A percentile compares a stretch with the other conserved stretches of the same genome.
These are phyloP conservation scores for Aspergillus hancockii DNA, from an alignment of 495 filamentous ascomycete species.

Conservation along the genomic window DNA sequence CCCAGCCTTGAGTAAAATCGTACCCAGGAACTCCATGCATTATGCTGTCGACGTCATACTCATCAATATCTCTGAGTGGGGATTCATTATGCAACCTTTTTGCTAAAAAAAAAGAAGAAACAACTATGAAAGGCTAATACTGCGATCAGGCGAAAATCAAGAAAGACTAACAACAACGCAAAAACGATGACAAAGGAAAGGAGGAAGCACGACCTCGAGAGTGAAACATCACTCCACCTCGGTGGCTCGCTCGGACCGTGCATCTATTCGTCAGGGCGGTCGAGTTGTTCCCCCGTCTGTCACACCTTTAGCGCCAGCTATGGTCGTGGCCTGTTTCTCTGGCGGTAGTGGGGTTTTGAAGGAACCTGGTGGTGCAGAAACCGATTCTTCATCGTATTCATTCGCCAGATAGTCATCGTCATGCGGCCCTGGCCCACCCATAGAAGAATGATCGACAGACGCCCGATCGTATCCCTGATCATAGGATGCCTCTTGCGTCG, in stretches of 20 bases:
- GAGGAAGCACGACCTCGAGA: constrained; percentile 8
- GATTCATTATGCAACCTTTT: constrained; percentile 5
- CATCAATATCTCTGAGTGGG: constrained; percentile 4
- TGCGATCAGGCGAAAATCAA: neutral
- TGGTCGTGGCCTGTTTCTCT: constrained; percentile 28
- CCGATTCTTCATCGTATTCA: constrained; percentile 56
- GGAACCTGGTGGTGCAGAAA: constrained; percentile 28
- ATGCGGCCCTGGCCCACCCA: constrained; percentile 46
- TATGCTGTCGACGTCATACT: neutral
- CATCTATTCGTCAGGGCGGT: constrained; percentile 34
- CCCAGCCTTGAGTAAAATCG: neutral
- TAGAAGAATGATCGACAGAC: constrained; percentile 45
- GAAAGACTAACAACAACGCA: neutral
- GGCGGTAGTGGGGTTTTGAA: constrained; percentile 38
- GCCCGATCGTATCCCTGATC: constrained; percentile 50
- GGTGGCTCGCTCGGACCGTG: neutral
- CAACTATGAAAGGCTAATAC: constrained; percentile 5
- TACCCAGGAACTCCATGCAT: constrained; percentile 1
- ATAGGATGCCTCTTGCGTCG: constrained; percentile 33
- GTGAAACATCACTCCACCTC: constrained; percentile 3
- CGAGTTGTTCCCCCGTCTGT: constrained; percentile 36
- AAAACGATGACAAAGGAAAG: constrained; percentile 14
- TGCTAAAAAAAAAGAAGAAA: constrained; percentile 8
- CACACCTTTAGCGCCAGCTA: constrained; percentile 23
- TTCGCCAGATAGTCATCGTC: constrained; percentile 58